phyloP scores from a whole-genome alignment of 176 grass and related monocot genomes.

The Elymus sibiricus region DNA sequence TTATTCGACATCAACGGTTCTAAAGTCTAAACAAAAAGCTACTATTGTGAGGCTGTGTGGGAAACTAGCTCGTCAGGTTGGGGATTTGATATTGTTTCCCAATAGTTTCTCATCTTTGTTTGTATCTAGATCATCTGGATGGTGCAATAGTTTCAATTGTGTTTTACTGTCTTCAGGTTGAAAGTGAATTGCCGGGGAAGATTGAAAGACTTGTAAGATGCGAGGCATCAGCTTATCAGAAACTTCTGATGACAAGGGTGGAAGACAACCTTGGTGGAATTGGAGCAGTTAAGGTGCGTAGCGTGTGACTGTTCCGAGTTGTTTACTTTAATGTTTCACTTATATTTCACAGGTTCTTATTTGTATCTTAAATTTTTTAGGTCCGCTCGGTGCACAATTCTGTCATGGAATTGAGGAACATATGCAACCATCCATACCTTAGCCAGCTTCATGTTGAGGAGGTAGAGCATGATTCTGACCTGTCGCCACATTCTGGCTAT shows the following conservation, averaged over 20 bases:
- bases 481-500: constrained; percentile 6
- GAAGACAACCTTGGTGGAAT: constrained; percentile 92
- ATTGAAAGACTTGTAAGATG: constrained; percentile 97
- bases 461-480: constrained; percentile 41
- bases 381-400: constrained; percentile 89
- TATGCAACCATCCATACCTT: constrained; percentile 99
- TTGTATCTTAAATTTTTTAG: constrained; percentile 43
- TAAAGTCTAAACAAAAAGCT: not conserved
- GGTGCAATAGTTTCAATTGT: constrained; percentile 19
- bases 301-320: constrained; percentile 1
- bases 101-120: not conserved
- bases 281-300: constrained; percentile 76
- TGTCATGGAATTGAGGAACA: constrained; percentile 99
- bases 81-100: not conserved
- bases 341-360: constrained; percentile 7
- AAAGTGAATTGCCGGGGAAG: constrained; percentile 93
- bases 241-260: constrained; percentile 96
- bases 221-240: constrained; percentile 97
- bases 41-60: no score
- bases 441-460: constrained; percentile 94
- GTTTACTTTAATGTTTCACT: constrained; percentile 33
- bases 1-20: not conserved
- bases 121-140: constrained; percentile 8
- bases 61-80: constrained; percentile 8
- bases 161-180: constrained; percentile 60